Conservation (phyloP, 331 rosid species). For the Malus hybrid region DNA sequence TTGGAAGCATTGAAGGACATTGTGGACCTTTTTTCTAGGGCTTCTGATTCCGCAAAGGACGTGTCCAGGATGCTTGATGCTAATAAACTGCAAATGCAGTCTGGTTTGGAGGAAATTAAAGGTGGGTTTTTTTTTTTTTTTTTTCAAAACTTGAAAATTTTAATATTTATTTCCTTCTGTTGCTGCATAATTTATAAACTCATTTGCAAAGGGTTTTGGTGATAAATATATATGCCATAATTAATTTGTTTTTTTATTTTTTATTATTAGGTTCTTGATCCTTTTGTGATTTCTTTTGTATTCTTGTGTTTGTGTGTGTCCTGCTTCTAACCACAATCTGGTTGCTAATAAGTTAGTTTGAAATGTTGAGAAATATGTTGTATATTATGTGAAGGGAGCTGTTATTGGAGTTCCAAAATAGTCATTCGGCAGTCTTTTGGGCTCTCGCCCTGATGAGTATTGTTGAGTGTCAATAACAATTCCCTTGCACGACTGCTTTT, state of each 20-base stretch:
- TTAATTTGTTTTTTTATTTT: too few relatives aligned
- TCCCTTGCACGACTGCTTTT: background rate
- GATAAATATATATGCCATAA: background rate
- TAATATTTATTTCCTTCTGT: background rate
- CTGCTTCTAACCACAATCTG: too few relatives aligned
- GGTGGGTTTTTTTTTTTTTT: constrained; percentile 29
- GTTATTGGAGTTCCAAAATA: background rate
- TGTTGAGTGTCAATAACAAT: background rate
- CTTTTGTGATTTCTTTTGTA: background rate
- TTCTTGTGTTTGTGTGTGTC: too few relatives aligned
- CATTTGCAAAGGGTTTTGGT: constrained; percentile 5
- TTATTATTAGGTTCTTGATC: background rate
- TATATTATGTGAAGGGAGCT: background rate
- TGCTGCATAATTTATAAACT: constrained; percentile 2
- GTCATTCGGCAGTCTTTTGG: background rate
- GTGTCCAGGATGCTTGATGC: constrained; percentile 92
- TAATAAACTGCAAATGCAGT: constrained; percentile 65
- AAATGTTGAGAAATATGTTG: background rate
- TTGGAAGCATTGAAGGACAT: constrained; percentile 83
- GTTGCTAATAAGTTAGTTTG: too few relatives aligned
- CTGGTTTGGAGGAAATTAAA: constrained; percentile 81
- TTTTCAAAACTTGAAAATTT: background rate
- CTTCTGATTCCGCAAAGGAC: constrained; percentile 70
- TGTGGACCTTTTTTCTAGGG: constrained; percentile 67
- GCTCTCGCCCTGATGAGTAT: background rate